Evolutionary conservation across 495 filamentous ascomycete species (phyloP).

Genomic region (Podospora anserina): DNA sequence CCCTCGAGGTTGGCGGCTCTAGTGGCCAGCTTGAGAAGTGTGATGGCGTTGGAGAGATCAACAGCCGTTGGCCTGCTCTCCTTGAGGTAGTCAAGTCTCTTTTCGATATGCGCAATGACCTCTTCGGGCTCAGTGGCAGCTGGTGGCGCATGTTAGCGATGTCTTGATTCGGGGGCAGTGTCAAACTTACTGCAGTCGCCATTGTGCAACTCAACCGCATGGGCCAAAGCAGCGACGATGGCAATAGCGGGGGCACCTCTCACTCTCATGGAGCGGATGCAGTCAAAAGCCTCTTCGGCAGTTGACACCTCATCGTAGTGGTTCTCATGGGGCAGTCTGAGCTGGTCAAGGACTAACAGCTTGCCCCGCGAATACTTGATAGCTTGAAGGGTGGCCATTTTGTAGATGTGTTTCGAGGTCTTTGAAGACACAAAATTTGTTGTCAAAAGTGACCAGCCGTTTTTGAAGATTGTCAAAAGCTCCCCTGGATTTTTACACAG

Average conservation of each 20-base stretch:
- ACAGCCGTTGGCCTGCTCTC: constrained; percentile 90
- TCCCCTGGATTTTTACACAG: constrained; percentile 17
- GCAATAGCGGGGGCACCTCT: constrained; percentile 83
- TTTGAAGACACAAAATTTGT: background rate
- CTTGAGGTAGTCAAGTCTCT: constrained; percentile 77
- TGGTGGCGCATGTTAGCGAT: background rate
- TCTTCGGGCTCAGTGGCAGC: constrained; percentile 49
- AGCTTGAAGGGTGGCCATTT: constrained; percentile 65
- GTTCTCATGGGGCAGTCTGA: constrained; percentile 81
- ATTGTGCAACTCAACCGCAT: constrained; percentile 69
- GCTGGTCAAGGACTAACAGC: constrained; percentile 84
- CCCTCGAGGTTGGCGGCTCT: constrained; percentile 33
- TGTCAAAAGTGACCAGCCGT: background rate
- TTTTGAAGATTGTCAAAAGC: background rate
- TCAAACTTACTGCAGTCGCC: constrained; percentile 44
- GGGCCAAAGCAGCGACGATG: constrained; percentile 85
- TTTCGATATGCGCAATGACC: constrained; percentile 61
- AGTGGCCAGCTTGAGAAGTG: constrained; percentile 65
- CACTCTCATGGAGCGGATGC: constrained; percentile 91
- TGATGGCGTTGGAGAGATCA: constrained; percentile 85
- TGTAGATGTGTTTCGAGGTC: background rate
- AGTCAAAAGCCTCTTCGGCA: constrained; percentile 81
- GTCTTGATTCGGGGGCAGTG: background rate
- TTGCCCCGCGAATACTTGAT: constrained; percentile 79
- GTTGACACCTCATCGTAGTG: constrained; percentile 71